Evolutionary conservation across 2,329 filamentous ascomycete species (phyloP), one percentile per base, ranked within the genome.

Genomic region (Erysiphe pulchra): DNA sequence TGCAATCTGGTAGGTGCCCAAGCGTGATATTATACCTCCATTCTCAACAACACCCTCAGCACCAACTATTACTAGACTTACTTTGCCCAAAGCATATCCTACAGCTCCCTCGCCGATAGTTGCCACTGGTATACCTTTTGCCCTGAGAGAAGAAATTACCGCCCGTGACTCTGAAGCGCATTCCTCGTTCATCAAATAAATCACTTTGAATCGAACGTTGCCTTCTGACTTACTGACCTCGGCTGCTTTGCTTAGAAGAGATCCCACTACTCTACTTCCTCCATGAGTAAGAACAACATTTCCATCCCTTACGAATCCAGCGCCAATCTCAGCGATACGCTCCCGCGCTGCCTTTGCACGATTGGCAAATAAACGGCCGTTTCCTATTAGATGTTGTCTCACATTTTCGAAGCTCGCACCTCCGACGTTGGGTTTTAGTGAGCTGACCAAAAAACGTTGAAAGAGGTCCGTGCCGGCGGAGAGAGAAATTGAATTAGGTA

Each of bases 391-490:
- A 63, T 94, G 84, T 56, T 77, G 75, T 51, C 82, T 71, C 47
- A 92, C 80, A 44, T 78, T 74, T 50, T 86, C 80, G 61, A 95
- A 95, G 57, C 80, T 77, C 1, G 68, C 65, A 18, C 66, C 66
- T 58, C 51, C 65, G 53, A 32, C 34, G 16, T 24, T 69, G 54
- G 56, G 65, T 33, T 58, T 57, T 32, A 78, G 67, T 51, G 70
- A 84, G 47, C 77, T 75, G 56, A 93, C 79, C 54, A 98, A 74
- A 63, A 92, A 95, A 59, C 87, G 80, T 60, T 90, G 81, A 67
- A 98, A 95, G 48, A 95, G 75, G 60, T 94, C 86, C 49, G 86
- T 93, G 55, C 90, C 90, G 46, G 92, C 90, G 43, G 82, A 85
- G 14, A 95, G 74, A 4, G 86, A 87, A 47, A 95, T 82, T 13